Base-by-base conservation (phyloP, 768 basidiomycete genomes). In the Termitomyces sp. region DNA sequence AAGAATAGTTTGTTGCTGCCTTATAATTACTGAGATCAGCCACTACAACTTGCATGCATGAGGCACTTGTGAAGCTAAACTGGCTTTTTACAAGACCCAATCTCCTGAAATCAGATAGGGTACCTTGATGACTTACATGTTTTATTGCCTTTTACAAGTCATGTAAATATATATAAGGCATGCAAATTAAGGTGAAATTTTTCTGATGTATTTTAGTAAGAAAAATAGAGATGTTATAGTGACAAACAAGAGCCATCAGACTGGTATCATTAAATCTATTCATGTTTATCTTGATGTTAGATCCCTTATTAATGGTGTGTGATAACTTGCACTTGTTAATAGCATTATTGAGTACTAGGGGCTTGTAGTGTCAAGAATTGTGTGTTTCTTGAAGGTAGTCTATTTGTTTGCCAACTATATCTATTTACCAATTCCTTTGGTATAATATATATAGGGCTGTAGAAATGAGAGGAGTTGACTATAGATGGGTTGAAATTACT, bases 401-500 rank as follows among this genome's bases (percentile, higher is more conserved):
- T 1, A 78, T 74, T 0, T 57, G 61, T 0, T 34, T 16, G 0
- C 75, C 72, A 32, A 73, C 66, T 0, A 10, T 31, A 41, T 76
- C 73, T 0, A 79, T 71, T 13, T n/a, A n/a, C n/a, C n/a, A 69
- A 60, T 0, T 46, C 59, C 36, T 76, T 75, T 1, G 69, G 58
- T 9, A 78, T 34, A 36, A 78, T 65, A 39, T 71, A 71, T 0
- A 49, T 43, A 0, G 71, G 71, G 1, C 72, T 55, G 27, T 51
- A 51, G 20, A 50, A 51, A 2, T 51, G 14, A 0, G 49, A 22
- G 1, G 20, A 51, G 18, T 51, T 29, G 9, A 34, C 73, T 0
- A 10, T 1, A 64, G 48, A 52, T 79, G 76, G 74, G 46, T 74
- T 71, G 56, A 78, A 77, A 41, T 75, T 76, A 0, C 74, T 72